Base-by-base conservation (phyloP, 2,329 filamentous ascomycete genomes). In the Sclerotinia trifoliorum region DNA sequence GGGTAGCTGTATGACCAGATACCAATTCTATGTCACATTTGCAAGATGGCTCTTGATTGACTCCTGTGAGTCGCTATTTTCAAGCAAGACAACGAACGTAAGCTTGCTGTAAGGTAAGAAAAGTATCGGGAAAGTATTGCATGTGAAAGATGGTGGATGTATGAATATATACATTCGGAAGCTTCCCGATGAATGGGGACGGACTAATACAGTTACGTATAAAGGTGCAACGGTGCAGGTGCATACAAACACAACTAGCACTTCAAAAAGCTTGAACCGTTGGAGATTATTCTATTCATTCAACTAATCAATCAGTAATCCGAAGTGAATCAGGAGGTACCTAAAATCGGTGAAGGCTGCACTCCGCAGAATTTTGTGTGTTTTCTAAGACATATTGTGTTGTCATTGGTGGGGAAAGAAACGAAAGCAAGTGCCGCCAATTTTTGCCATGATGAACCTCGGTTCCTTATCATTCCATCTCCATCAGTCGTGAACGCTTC, bases 341-440 rank as follows among this genome's bases (percentile, higher is more conserved):
- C 29, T 56, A 62, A 49, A 35, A 62, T 62, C 58, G 58, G 58
- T 49, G 58, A 49, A 62, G 58, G 32, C 58, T n/a, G 2, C 8
- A 35, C 35, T 10, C 35, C 35, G 7, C n/a, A 35, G 55, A 24
- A 35, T 7, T 62, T 49, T 32, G 11, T 49, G 44, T 49, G 44
- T 49, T 26, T 44, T 61, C 42, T 61, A 48, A 61, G 57, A 61
- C 57, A 61, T 61, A 62, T 62, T 24, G 60, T 62, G 60, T 62
- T 62, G 60, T 62, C 29, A 19, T 62, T 51, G n/a, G 29, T 39
- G 60, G 60, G 46, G 60, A 62, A 62, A 35, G 39, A 62, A 62
- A 24, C 29, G 24, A n/a, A n/a, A 35, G 13, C 21, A 39, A 39
- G 54, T 56, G 29, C 49, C 49, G 49, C 54, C 54, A 39, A n/a